Evolutionary conservation across 1,139 yeast species (phyloP), one percentile per base, ranked within the genome.

Genomic region (Schwanniomyces etchellsii): DNA sequence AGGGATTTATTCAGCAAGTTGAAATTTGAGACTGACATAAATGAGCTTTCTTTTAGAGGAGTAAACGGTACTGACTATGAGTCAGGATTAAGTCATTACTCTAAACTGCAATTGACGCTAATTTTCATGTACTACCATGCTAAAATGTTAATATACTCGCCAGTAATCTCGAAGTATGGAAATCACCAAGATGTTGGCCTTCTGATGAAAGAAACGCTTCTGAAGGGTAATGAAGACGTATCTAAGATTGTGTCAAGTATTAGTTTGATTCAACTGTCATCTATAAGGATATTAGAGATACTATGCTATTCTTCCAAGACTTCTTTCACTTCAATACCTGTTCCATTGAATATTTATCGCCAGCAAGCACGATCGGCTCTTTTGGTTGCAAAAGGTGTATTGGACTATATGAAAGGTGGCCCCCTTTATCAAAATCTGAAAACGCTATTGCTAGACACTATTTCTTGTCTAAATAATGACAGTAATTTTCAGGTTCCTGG

Each of bases 371-470:
- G 88, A 28, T 69, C 81, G 38, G 70, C 88, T 0, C 60, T 85
- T 12, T 52, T 85, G 33, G 83, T 84, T 13, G 84, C 94, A 1
- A 79, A 79, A 40, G 89, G 94, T 6, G 75, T 86, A 1, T 62
- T 86, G 35, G 95, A 85, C 41, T 85, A 84, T 49, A 79, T 86
- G 3, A 77, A 84, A 48, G 88, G 91, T 16, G 95, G 96, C 0
- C 80, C 91, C 1, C 56, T 86, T 34, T 77, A 80, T 45, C 81
- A 74, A 47, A 85, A 80, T 30, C 77, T 81, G 50, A 81, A 78
- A 40, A 65, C 59, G 22, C 55, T 81, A 28, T 54, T 81, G 22
- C 52, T 64, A 18, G 70, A 62, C 25, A 64, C 79, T 3, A 55
- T 79, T 2, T 55, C 61, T 13, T 70, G 68, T 29, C 53, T 80